A percentile compares a stretch with the other conserved stretches of the same genome.
These are phyloP conservation scores for Malania oleifera DNA, from an alignment of 164 flowering plant genomes.

Conservation along the genomic window DNA sequence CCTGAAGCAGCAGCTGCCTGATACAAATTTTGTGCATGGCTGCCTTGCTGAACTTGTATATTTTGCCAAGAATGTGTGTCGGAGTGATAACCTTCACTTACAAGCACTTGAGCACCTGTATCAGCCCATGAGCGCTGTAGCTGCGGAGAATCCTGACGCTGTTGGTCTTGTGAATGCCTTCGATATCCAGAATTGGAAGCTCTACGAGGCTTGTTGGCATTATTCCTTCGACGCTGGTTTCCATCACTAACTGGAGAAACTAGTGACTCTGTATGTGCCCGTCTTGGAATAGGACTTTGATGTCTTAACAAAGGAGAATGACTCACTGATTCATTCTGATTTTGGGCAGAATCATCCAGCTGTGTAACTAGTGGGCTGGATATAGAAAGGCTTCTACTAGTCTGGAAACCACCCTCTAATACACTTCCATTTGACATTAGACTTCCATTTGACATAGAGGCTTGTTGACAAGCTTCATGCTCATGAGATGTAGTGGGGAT, in stretches of 20 bases:
- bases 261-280: constrained; percentile 12
- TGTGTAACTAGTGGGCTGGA: constrained; percentile 8
- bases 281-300: constrained; percentile 14
- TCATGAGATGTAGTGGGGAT: constrained; percentile 16
- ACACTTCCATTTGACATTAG: constrained; percentile 21
- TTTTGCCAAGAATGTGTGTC: constrained; percentile 22
- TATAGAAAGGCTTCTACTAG: not conserved
- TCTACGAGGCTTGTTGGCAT: constrained; percentile 16
- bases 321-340: constrained; percentile 8
- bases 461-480: constrained; percentile 16
- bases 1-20: constrained; percentile 23
- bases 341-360: constrained; percentile 12
- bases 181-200: constrained; percentile 20
- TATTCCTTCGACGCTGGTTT: constrained; percentile 20
- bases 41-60: constrained; percentile 24
- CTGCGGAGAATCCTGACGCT: constrained; percentile 28
- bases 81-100: constrained; percentile 19
- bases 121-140: constrained; percentile 18
- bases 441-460: constrained; percentile 5
- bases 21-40: constrained; percentile 21
- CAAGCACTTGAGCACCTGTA: constrained; percentile 21
- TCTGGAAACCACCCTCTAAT: constrained; percentile 1
- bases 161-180: constrained; percentile 26
- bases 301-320: constrained; percentile 12
- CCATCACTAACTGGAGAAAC: constrained; percentile 15